A percentile compares a stretch with the other conserved stretches of the same genome.
Conservation (phyloP, 228 moss, liverwort and hornwort species). For the Sphagnum magellanicum region DNA sequence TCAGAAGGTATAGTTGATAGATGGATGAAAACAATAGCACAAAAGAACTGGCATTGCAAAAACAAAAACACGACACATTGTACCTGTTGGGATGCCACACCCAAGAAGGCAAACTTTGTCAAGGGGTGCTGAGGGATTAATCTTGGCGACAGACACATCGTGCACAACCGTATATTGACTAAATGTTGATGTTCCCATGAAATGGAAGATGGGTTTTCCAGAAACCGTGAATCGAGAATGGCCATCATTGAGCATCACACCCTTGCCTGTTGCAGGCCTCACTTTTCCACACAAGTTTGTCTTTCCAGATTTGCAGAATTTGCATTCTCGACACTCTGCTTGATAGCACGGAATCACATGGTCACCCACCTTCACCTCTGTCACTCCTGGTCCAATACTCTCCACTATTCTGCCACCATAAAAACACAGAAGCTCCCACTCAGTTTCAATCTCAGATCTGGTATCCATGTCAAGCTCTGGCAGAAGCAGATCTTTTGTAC, state of each 20-base stretch:
- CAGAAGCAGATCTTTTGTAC: too few relatives aligned
- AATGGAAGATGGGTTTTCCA: constrained; percentile 60
- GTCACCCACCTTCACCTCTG: constrained; percentile 49
- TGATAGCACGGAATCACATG: constrained; percentile 70
- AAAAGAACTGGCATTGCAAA: too few relatives aligned
- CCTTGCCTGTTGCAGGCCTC: constrained; percentile 55
- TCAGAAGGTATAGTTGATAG: too few relatives aligned
- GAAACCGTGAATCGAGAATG: constrained; percentile 49
- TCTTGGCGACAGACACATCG: constrained; percentile 59
- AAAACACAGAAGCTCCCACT: too few relatives aligned
- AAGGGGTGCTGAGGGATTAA: constrained; percentile 48
- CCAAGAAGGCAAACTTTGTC: constrained; percentile 59
- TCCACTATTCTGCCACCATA: constrained; percentile 37
- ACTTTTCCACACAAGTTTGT: constrained; percentile 57
- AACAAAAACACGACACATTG: background rate
- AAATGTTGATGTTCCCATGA: constrained; percentile 65
- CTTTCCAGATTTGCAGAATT: constrained; percentile 64
- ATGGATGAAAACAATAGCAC: too few relatives aligned
- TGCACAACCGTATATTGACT: constrained; percentile 64
- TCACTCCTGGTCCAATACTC: constrained; percentile 65
- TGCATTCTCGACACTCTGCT: constrained; percentile 64
- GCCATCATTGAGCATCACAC: constrained; percentile 56
- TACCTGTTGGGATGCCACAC: constrained; percentile 69
- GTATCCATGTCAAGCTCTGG: too few relatives aligned
- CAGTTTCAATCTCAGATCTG: too few relatives aligned